These are phyloP conservation scores for Syzygium aqueum DNA, from an alignment of 345 rosid species.

Conservation along the genomic window DNA sequence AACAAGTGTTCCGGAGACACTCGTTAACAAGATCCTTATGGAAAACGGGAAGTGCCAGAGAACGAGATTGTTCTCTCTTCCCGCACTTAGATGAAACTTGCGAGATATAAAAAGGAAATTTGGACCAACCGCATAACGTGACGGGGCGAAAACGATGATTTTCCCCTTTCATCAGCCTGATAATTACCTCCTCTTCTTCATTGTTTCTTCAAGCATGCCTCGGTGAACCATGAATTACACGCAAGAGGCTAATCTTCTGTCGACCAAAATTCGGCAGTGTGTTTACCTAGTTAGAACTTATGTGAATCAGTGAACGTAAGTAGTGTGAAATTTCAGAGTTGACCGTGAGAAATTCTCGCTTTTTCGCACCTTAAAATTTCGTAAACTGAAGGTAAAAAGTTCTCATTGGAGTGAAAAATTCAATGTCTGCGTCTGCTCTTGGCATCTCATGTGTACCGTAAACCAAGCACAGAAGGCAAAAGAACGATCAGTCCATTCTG, in stretches of 20 bases:
- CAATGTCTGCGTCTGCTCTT: background rate
- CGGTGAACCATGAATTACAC: background rate
- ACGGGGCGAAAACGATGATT: background rate
- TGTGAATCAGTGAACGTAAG: background rate
- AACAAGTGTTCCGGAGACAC: background rate
- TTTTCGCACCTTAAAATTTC: background rate
- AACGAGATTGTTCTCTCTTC: background rate
- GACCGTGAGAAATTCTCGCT: background rate
- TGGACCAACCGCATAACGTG: background rate
- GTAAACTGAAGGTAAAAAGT: background rate
- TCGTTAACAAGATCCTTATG: background rate
- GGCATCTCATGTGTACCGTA: background rate
- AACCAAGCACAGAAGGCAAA: background rate
- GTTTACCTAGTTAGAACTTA: background rate
- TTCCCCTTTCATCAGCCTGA: background rate
- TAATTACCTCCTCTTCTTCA: background rate
- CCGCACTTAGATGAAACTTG: background rate
- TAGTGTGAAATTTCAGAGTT: background rate
- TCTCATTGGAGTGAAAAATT: background rate
- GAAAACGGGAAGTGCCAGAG: fast-evolving
- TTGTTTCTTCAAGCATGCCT: background rate
- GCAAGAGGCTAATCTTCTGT: background rate
- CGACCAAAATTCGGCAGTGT: background rate
- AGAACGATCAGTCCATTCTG: background rate
- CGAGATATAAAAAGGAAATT: background rate